These are phyloP conservation scores for Suillus clintonianus DNA, from an alignment of 768 basidiomycete species.

Conservation along the genomic window DNA sequence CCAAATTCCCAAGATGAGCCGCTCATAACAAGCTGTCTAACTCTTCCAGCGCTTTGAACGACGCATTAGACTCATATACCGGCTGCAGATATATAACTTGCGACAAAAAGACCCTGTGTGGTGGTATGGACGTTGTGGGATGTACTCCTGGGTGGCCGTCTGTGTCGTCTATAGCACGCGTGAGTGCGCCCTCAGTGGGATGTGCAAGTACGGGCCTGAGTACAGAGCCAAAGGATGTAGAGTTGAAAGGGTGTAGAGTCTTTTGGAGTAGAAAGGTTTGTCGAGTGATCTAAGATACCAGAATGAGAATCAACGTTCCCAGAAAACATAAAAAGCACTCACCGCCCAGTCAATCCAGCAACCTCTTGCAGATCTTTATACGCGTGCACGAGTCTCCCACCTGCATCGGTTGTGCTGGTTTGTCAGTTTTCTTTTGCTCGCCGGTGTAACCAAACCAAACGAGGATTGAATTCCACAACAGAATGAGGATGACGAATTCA, in stretches of 20 bases:
- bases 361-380: slow-evolving; percentile 93
- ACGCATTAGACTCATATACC: not conserved
- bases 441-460: too few relatives aligned
- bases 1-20: slow-evolving; percentile 84
- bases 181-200: not conserved
- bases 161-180: slow-evolving; percentile 31
- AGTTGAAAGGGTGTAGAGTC: slow-evolving; percentile 87
- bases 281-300: too few relatives aligned
- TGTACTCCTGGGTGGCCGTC: slow-evolving; percentile 52
- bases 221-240: slow-evolving; percentile 46
- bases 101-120: slow-evolving; percentile 83
- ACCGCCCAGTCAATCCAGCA: slow-evolving; percentile 82
- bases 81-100: slow-evolving; percentile 75
- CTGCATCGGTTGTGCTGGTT: too few relatives aligned
- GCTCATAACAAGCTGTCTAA: slow-evolving; percentile 76
- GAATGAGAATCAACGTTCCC: not conserved
- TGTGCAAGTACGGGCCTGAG: not conserved
- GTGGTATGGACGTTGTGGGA: slow-evolving; percentile 95
- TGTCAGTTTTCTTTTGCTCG: too few relatives aligned
- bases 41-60: slow-evolving; percentile 57
- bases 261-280: slow-evolving; percentile 14
- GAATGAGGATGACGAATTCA: too few relatives aligned
- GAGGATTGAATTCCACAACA: too few relatives aligned
- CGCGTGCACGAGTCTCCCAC: slow-evolving; percentile 93
- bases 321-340: not conserved